phyloP scores from a whole-genome alignment of 306 rosid genomes.

The Quercus alba region DNA sequence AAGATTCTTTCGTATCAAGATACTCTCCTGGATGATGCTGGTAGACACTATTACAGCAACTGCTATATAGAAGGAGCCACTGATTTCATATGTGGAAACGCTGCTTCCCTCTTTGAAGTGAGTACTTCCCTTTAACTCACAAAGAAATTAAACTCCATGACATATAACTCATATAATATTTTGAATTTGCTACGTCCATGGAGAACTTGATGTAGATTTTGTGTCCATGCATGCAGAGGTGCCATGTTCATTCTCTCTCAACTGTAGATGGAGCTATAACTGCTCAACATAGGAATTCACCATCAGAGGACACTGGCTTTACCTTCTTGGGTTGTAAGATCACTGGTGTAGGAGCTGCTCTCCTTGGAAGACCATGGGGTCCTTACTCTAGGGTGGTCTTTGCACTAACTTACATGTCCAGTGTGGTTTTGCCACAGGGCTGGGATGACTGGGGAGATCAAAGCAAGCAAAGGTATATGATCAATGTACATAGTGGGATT shows the following conservation, averaged over 20 bases:
- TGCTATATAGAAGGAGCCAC: constrained; percentile 56
- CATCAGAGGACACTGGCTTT: constrained; percentile 54
- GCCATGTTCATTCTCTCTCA: constrained; percentile 47
- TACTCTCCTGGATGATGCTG: constrained; percentile 46
- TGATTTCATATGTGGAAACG: constrained; percentile 59
- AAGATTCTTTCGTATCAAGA: constrained; percentile 46
- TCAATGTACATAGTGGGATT: too few species aligned
- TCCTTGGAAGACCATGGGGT: constrained; percentile 60
- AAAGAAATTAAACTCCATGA: background rate
- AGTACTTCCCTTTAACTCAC: background rate
- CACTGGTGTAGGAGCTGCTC: constrained; percentile 33
- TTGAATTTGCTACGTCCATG: background rate
- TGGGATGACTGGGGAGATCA: constrained; percentile 58
- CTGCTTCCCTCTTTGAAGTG: constrained; percentile 47
- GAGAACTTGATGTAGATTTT: background rate
- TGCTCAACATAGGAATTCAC: constrained; percentile 44
- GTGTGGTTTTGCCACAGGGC: constrained; percentile 35
- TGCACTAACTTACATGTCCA: constrained; percentile 46
- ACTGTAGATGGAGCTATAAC: constrained; percentile 37
- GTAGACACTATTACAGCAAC: constrained; percentile 44
- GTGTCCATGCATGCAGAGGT: constrained; percentile 30
- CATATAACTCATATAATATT: background rate
- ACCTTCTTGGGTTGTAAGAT: constrained; percentile 40
- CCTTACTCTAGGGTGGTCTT: constrained; percentile 44
- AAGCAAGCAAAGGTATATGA: constrained; percentile 32